phyloP scores from a whole-genome alignment of 768 basidiomycete genomes.

The Panellus pusillus region DNA sequence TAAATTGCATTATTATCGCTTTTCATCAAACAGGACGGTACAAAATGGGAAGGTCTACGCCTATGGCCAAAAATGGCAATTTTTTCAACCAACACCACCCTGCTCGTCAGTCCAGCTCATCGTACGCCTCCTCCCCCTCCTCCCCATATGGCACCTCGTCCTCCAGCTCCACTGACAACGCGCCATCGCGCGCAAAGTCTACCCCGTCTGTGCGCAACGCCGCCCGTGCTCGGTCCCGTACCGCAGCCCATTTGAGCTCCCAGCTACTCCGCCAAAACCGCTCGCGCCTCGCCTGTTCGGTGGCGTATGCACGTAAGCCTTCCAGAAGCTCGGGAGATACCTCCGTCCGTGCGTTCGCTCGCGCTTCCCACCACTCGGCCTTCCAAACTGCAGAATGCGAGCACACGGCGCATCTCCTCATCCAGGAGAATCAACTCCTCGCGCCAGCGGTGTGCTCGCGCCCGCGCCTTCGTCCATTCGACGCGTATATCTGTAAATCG shows the following conservation, averaged over 20 bases:
- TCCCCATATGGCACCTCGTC: slow-evolving; percentile 1
- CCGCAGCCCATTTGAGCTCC: neutral
- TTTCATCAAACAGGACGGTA: no score
- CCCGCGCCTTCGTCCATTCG: no score
- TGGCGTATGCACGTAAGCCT: neutral
- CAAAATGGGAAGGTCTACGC: no score
- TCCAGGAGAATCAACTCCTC: no score
- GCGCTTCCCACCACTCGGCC: no score
- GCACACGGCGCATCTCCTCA: no score
- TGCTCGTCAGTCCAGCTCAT: neutral
- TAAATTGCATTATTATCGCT: no score
- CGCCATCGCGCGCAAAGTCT: neutral
- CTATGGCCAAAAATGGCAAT: no score
- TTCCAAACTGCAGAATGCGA: no score
- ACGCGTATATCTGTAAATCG: no score
- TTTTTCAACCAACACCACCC: no score
- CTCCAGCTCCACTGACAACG: neutral
- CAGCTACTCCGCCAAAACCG: neutral
- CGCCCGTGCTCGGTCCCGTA: neutral
- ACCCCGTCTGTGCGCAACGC: neutral
- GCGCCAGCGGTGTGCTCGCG: no score
- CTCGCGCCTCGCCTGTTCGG: neutral
- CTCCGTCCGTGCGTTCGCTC: neutral
- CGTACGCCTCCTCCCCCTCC: neutral
- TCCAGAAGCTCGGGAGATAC: neutral